phyloP scores from a whole-genome alignment of 2,329 filamentous ascomycete genomes.

The Helotiales sp. region DNA sequence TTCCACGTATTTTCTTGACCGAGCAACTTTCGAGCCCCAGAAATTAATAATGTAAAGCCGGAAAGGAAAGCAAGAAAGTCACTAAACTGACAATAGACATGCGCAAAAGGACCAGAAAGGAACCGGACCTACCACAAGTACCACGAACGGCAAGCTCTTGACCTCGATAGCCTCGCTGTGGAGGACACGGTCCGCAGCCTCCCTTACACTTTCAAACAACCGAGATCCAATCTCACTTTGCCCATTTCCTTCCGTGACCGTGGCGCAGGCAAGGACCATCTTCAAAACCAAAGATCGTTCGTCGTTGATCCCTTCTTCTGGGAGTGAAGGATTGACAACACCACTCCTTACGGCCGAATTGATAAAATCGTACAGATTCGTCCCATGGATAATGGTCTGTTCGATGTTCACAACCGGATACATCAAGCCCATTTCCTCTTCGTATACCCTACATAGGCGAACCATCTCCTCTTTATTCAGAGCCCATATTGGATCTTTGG shows the following conservation, averaged over 20 bases:
- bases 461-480: conserved; percentile 80
- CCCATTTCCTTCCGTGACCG: conserved; percentile 79
- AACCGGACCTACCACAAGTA: conserved; percentile 56
- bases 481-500: conserved; percentile 79
- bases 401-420: conserved; percentile 84
- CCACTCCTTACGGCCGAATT: conserved; percentile 66
- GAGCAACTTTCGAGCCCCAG: no score
- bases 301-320: conserved; percentile 54
- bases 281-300: conserved; percentile 76
- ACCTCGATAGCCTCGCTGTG: conserved; percentile 59
- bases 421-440: conserved; percentile 92
- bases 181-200: conserved; percentile 67
- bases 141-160: conserved; percentile 62
- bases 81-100: not conserved
- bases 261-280: conserved; percentile 77
- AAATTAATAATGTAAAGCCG: no score
- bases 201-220: conserved; percentile 78
- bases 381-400: conserved; percentile 71
- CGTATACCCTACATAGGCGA: conserved; percentile 77
- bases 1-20: no score
- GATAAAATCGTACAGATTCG: conserved; percentile 72
- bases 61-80: not conserved
- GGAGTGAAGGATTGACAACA: conserved; percentile 56
- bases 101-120: not conserved
- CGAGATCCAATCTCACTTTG: conserved; percentile 74